Base-by-base conservation (phyloP, 129 eudicot species). In the Glebionis coronaria region DNA sequence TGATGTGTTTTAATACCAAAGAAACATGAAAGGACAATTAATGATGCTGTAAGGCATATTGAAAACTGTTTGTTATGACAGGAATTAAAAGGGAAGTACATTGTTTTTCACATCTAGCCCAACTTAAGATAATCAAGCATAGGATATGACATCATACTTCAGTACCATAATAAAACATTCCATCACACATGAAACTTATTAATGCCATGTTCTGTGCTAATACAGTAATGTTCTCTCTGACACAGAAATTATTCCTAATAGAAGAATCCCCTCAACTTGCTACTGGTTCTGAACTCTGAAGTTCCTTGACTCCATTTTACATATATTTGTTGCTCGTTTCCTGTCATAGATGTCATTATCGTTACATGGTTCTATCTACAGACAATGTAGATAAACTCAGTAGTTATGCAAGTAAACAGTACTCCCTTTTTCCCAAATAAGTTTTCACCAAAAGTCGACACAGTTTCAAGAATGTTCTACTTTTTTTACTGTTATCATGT, bases 211-310 rank as follows among this genome's bases (percentile, higher is more conserved):
- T 69, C 19, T 47, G 47, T 60, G 68, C 76, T 47, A 60, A 25
- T 29, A 71, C 20, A 31, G 11, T 9, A 59, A 20, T 20, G 12
- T 70, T 35, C 66, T 60, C 54, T 28, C 52, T 69, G 27, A 44
- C 71, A 27, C 27, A 9, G 15, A 1, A n/a, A 49, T 35, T 46
- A 49, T 21, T 47, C 44, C 20, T 31, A 54, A 31, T 50, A 28
- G 46, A 29, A 66, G 15, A 49, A 66, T 29, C 47, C 16, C 25
- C 44, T 25, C 46, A 28, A 44, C 46, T 44, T 28, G 21, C n/a
- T 4, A 58, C 14, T 58, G n/a, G n/a, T n/a, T n/a, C n/a, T n/a
- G 6, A 31, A 15, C 61, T 18, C 3, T 61, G 9, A 29, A 60
- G n/a, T 14, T 0, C 38, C 16, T 71, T 20, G 52, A 71, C 61